Evolutionary conservation across 2,329 filamentous ascomycete genomes (phyloP), one percentile per base, ranked within the genome.

Genomic region (Colletotrichum noveboracense): DNA sequence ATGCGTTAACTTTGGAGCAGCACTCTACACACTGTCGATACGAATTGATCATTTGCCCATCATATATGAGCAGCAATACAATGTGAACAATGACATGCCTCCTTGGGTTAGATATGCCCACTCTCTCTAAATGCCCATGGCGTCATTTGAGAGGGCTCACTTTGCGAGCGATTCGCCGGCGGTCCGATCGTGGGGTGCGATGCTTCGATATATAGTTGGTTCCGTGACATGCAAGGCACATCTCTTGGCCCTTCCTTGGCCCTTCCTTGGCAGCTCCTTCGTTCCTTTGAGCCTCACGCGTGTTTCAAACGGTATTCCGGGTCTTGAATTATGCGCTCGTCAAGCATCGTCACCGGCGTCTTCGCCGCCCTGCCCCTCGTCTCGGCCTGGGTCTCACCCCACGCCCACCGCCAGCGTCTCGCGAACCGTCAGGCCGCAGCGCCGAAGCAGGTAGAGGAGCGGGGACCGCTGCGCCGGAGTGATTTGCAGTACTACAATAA

Each of bases 401-500:
- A 43, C 16, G 12, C 56, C 7, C 28, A 65, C 28, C 60, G 68
- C 4, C n/a, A 30, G 24, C 58, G 43, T 26, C 30, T 62, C 12
- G 68, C 26, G 38, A 65, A 65, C n/a, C 67, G 67, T 5, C 67
- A 67, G 14, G 18, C 26, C 26, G 13, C 38, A 21, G 36, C 12
- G 16, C 4, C 21, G 6, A 55, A 21, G 7, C 26, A 26, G 9
- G 67, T 70, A 10, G 62, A 71, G 60, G 60, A 24, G 28, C 38
- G 43, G 3, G 58, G 58, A 9, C 26, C 28, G 0, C 2, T 48
- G 43, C 71, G 58, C n/a, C 56, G 71, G 26, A 55, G 55, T 1
- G 66, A 43, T 7, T 26, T 73, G 65, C 71, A 73, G 30, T 73
- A 73, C 24, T 70, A 55, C 32, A 73, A 26, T 12, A 70, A 73